These are phyloP conservation scores for Colletotrichum destructivum DNA, from an alignment of 2,329 filamentous ascomycete genomes.

Conservation along the genomic window DNA sequence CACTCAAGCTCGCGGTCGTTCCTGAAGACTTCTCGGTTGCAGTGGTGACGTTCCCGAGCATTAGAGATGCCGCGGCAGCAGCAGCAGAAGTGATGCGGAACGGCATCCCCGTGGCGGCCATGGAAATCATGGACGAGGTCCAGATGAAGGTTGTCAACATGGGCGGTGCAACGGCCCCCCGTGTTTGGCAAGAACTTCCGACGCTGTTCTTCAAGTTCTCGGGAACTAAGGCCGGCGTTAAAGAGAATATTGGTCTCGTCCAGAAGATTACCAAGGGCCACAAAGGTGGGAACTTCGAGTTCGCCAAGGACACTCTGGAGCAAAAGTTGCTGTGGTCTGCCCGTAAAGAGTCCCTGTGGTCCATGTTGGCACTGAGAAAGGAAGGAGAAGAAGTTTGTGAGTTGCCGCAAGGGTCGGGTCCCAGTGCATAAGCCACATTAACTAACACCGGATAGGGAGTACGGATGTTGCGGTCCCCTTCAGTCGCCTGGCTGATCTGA, in stretches of 20 bases:
- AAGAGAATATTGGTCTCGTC: constrained; percentile 81
- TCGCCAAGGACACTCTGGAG: constrained; percentile 80
- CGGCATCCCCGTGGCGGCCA: constrained; percentile 80
- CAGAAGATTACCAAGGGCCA: constrained; percentile 77
- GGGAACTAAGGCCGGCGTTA: constrained; percentile 83
- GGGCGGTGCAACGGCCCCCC: constrained; percentile 77
- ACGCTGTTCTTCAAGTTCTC: constrained; percentile 91
- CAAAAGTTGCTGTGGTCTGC: constrained; percentile 85
- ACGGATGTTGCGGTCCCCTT: constrained; percentile 90
- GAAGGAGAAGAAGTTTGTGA: constrained; percentile 78
- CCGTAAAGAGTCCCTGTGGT: constrained; percentile 88
- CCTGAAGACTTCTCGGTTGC: constrained; percentile 84
- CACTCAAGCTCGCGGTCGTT: constrained; percentile 83
- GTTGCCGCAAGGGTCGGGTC: constrained; percentile 54
- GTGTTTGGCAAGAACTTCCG: constrained; percentile 81
- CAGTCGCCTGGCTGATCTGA: constrained; percentile 79
- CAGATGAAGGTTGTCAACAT: constrained; percentile 89
- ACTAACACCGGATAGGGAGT: constrained; percentile 67
- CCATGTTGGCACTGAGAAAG: constrained; percentile 79
- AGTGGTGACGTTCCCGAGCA: constrained; percentile 83
- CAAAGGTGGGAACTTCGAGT: constrained; percentile 79
- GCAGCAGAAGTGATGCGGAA: constrained; percentile 83
- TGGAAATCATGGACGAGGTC: constrained; percentile 92
- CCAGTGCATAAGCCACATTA: background rate
- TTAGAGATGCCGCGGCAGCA: constrained; percentile 81